Conservation (phyloP, 352 stramenopile species). For the Phytophthora cajani region DNA sequence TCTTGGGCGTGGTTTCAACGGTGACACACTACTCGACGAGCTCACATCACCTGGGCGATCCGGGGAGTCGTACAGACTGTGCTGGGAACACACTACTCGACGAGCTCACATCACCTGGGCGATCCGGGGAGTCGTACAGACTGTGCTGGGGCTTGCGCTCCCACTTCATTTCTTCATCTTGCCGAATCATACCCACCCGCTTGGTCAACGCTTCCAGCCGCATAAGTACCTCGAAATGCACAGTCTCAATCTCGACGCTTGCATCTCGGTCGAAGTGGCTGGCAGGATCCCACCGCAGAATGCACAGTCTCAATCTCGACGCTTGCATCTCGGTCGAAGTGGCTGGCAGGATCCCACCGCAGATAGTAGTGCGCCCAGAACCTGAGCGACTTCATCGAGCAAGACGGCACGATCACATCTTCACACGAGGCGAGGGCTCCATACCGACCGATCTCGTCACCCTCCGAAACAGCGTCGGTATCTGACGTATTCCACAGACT, state of each 20-base stretch:
- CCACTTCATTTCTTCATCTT: constrained; percentile 42
- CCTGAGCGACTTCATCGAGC: constrained; percentile 67
- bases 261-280: constrained; percentile 65
- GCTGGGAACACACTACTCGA: constrained; percentile 23
- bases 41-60: neutral
- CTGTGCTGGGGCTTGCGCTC: constrained; percentile 32
- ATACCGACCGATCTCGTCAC: constrained; percentile 46
- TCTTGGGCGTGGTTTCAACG: constrained; percentile 2
- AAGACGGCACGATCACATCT: constrained; percentile 75
- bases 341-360: constrained; percentile 70
- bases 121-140: neutral
- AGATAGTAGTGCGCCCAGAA: constrained; percentile 88
- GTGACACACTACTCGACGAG: constrained; percentile 15
- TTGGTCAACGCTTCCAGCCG: constrained; percentile 41
- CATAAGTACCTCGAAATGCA: constrained; percentile 58
- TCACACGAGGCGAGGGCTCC: constrained; percentile 43
- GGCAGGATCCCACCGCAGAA: constrained; percentile 72
- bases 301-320: constrained; percentile 68
- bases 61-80: constrained; percentile 4
- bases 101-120: neutral
- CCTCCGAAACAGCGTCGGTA: constrained; percentile 41
- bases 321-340: constrained; percentile 63
- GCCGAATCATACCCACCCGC: constrained; percentile 28
- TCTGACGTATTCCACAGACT: constrained; percentile 42
- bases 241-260: constrained; percentile 62